Evolutionary conservation across 257 asterid species (phyloP).

Genomic region (Gardenia jasminoides): DNA sequence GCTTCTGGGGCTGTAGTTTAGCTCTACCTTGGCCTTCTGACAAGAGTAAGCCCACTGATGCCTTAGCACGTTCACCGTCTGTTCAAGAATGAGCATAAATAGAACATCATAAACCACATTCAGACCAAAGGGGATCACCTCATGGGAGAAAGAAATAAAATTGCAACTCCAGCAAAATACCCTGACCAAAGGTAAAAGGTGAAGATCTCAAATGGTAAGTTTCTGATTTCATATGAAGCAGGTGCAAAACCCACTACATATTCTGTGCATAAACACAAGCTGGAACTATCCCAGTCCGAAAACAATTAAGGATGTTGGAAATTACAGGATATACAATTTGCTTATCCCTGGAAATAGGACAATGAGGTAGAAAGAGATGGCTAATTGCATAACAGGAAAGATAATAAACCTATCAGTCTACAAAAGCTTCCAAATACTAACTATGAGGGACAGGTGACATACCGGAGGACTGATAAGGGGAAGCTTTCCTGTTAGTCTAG

Average conservation of each 20-base stretch:
- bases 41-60: slow-evolving; percentile 89
- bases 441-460: slow-evolving; percentile 25
- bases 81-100: slow-evolving; percentile 23
- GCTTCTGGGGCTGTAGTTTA: slow-evolving; percentile 78
- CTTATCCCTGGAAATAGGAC: not conserved
- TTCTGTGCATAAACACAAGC: not conserved
- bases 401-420: not conserved
- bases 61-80: slow-evolving; percentile 62
- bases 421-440: not conserved
- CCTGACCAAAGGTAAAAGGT: not conserved
- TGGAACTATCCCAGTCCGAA: not conserved
- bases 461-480: slow-evolving; percentile 95
- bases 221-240: not conserved
- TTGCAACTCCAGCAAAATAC: not conserved
- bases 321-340: not conserved
- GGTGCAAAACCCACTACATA: not conserved
- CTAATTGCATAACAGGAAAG: not conserved
- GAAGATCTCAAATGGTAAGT: not conserved
- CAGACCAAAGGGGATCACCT: not conserved
- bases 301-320: not conserved
- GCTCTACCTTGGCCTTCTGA: slow-evolving; percentile 77
- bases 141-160: not conserved
- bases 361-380: not conserved
- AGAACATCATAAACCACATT: slow-evolving; percentile 10
- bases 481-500: slow-evolving; percentile 79